phyloP scores from a whole-genome alignment of 192 early-diverging fungal species.

The Coemansia brasiliensis region DNA sequence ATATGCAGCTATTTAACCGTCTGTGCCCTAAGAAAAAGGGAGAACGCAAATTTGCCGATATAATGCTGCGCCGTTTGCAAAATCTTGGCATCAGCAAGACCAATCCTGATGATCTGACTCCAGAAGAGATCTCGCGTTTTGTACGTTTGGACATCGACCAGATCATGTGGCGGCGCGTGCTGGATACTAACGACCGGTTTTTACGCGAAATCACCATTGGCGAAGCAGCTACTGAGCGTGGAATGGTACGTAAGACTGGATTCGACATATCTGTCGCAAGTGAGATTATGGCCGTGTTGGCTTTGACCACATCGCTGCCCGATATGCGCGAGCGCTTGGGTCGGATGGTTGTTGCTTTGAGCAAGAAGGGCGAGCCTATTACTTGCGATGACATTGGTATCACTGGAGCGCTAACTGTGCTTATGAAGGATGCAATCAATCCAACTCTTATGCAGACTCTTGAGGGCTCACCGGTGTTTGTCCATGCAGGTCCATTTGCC shows the following conservation, averaged over 20 bases:
- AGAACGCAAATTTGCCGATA: conserved; percentile 72
- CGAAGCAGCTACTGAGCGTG: conserved; percentile 83
- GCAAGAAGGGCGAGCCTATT: conserved; percentile 75
- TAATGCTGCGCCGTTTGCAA: conserved; percentile 77
- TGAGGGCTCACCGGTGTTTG: conserved; percentile 98
- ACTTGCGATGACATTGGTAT: conserved; percentile 95
- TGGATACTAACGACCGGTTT: conserved; percentile 97
- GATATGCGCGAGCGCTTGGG: conserved; percentile 95
- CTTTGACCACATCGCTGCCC: conserved; percentile 81
- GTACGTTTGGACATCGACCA: conserved; percentile 91
- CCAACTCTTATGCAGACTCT: conserved; percentile 99
- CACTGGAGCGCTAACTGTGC: conserved; percentile 91
- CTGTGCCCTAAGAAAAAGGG: conserved; percentile 88
- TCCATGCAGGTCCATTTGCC: conserved; percentile 98
- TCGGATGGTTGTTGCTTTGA: conserved; percentile 91
- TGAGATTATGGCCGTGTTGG: conserved; percentile 98
- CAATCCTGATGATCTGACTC: conserved; percentile 74
- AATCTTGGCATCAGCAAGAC: conserved; percentile 83
- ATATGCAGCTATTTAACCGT: conserved; percentile 80
- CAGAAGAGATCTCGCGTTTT: conserved; percentile 76
- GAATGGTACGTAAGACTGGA: conserved; percentile 83
- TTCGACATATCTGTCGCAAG: conserved; percentile 98
- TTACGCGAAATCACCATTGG: conserved; percentile 90
- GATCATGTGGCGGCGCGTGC: conserved; percentile 95
- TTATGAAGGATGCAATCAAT: conserved; percentile 99